Conservation (phyloP, 176 grass and related monocot species). For the Tuctoria greenei region DNA sequence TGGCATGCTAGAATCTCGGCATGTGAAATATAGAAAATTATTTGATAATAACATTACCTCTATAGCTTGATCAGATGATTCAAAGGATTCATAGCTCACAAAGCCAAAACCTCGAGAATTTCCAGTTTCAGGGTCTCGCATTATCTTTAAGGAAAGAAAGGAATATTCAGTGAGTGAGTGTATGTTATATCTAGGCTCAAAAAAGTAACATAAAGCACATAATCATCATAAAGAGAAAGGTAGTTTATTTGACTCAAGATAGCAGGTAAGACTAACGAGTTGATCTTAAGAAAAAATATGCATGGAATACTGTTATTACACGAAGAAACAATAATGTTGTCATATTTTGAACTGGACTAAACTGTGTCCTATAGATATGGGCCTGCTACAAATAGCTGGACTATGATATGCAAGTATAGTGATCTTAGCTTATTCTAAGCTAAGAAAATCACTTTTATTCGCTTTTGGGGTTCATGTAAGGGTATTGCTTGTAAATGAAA, state of each 20-base stretch:
- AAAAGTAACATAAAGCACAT: background rate
- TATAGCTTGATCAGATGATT: conserved; percentile 95
- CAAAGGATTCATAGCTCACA: conserved; percentile 98
- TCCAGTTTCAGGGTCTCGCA: conserved; percentile 94
- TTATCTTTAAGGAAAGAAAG: conserved; percentile 59
- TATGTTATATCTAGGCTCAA: background rate
- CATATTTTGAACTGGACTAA: conserved; percentile 20
- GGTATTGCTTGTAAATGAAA: conserved; percentile 18
- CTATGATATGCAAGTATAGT: conserved; percentile 6
- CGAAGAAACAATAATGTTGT: background rate
- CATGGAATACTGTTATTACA: background rate
- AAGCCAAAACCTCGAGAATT: conserved; percentile 96
- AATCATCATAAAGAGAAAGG: background rate
- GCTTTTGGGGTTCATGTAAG: background rate
- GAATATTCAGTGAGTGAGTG: background rate
- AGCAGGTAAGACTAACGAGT: background rate
- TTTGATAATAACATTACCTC: conserved; percentile 52
- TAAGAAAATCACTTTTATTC: background rate
- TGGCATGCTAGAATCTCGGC: conserved; percentile 13
- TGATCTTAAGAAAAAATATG: conserved; percentile 5
- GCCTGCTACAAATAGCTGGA: conserved; percentile 1
- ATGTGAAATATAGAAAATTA: conserved; percentile 26
- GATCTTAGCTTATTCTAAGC: conserved; percentile 14
- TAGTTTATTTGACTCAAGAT: background rate
- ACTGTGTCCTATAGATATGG: background rate